Conservation (phyloP, 1,284 basidiomycete genomes). For the Cystobasidium slooffiae region DNA sequence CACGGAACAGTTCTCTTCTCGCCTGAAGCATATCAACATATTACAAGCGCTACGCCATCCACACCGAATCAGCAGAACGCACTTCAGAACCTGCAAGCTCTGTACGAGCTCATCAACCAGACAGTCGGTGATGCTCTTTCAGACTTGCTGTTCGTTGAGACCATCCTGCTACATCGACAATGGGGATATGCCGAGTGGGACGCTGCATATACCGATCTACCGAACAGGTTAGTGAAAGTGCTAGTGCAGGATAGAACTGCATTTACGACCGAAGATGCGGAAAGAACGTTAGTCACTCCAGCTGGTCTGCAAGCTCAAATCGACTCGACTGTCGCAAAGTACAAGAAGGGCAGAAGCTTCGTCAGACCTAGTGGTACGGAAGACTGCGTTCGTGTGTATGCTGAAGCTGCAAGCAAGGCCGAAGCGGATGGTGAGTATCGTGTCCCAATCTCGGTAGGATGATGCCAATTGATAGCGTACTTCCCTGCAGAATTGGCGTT, state of each 20-base stretch:
- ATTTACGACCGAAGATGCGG: constrained; percentile 93
- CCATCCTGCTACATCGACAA: constrained; percentile 82
- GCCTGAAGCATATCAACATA: constrained; percentile 66
- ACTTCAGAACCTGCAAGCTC: constrained; percentile 72
- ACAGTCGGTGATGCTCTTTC: constrained; percentile 97
- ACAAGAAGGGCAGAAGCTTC: constrained; percentile 85
- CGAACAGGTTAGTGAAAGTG: constrained; percentile 96
- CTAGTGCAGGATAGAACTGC: constrained; percentile 79
- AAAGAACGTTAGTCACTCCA: constrained; percentile 82
- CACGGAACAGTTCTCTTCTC: constrained; percentile 98
- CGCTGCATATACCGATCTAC: constrained; percentile 87
- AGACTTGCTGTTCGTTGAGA: constrained; percentile 94
- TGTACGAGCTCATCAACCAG: constrained; percentile 91
- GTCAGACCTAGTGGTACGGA: constrained; percentile 97
- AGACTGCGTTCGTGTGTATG: constrained; percentile 97
- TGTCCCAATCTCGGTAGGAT: neutral
- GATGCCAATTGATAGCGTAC: neutral
- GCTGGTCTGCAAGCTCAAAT: constrained; percentile 81
- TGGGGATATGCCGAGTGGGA: constrained; percentile 91
- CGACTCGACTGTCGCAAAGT: constrained; percentile 78
- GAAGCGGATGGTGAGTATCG: constrained; percentile 76
- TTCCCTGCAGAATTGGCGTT: constrained; percentile 70
- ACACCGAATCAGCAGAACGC: constrained; percentile 80
- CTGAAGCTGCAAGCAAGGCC: constrained; percentile 76
- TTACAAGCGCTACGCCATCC: constrained; percentile 70